These are phyloP conservation scores for Globisporangium apiculatum DNA, from an alignment of 352 stramenopile species.

Conservation along the genomic window DNA sequence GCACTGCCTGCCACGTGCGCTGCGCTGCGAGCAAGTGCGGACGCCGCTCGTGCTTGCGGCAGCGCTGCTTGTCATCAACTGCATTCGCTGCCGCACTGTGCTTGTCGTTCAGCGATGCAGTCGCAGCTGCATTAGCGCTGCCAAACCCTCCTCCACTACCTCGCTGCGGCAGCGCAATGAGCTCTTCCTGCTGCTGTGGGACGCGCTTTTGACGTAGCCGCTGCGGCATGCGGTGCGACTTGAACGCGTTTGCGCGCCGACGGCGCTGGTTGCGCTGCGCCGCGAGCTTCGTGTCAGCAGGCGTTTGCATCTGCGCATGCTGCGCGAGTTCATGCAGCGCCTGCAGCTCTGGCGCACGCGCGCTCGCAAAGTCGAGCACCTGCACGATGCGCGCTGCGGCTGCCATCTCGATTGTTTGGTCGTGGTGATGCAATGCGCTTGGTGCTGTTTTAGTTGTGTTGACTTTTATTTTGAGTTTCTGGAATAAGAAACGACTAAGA, in stretches of 20 bases:
- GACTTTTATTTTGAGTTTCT: too few species aligned
- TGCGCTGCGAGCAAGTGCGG: constrained; percentile 34
- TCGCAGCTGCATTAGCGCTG: background rate
- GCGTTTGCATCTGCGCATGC: constrained; percentile 12
- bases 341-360: constrained; percentile 66
- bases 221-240: constrained; percentile 59
- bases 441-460: background rate
- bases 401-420: constrained; percentile 14
- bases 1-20: constrained; percentile 22
- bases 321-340: constrained; percentile 59
- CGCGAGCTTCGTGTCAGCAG: constrained; percentile 35
- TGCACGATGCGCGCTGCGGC: constrained; percentile 47
- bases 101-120: background rate
- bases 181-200: constrained; percentile 9
- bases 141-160: background rate
- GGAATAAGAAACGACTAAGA: background rate
- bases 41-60: constrained; percentile 55
- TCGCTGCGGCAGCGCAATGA: constrained; percentile 14
- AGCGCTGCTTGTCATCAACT: constrained; percentile 16
- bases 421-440: background rate
- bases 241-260: constrained; percentile 73
- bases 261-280: constrained; percentile 58
- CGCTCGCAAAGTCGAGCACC: constrained; percentile 72
- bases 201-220: constrained; percentile 25
- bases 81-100: background rate